Evolutionary conservation across 352 stramenopile genomes (phyloP).

Genomic region (Pythium insidiosum): DNA sequence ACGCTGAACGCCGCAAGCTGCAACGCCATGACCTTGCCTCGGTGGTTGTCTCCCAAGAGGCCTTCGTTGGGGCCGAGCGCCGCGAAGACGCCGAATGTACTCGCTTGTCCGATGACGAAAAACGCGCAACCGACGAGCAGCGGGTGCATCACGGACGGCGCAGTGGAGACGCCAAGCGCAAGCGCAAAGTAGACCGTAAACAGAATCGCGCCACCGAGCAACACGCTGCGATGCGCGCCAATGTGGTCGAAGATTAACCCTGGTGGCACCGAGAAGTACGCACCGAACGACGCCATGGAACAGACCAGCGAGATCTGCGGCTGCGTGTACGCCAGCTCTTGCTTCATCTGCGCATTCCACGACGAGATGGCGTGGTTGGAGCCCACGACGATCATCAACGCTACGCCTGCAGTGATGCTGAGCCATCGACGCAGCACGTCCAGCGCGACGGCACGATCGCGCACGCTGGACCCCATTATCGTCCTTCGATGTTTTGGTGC

Average conservation of each 20-base stretch:
- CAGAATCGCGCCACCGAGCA: slow-evolving; percentile 32
- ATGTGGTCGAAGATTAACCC: slow-evolving; percentile 66
- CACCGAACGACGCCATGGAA: slow-evolving; percentile 72
- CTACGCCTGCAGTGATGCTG: slow-evolving; percentile 41
- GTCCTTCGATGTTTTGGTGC: no score
- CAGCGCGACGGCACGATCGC: no score
- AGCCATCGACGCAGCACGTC: slow-evolving; percentile 21
- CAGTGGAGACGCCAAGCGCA: slow-evolving; percentile 21
- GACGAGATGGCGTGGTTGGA: slow-evolving; percentile 74
- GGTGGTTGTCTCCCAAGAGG: slow-evolving; percentile 50
- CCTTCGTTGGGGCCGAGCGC: slow-evolving; percentile 68
- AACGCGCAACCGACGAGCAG: slow-evolving; percentile 48
- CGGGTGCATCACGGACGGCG: slow-evolving; percentile 29
- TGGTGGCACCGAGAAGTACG: slow-evolving; percentile 64
- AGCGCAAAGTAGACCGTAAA: slow-evolving; percentile 35
- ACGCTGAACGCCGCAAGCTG: slow-evolving; percentile 59
- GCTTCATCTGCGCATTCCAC: slow-evolving; percentile 67
- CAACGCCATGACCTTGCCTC: slow-evolving; percentile 66
- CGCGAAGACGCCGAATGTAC: slow-evolving; percentile 66
- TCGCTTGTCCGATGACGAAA: slow-evolving; percentile 41
- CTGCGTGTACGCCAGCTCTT: slow-evolving; percentile 52
- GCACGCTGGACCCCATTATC: no score
- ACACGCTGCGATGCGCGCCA: slow-evolving; percentile 43
- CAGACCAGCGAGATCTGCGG: slow-evolving; percentile 67
- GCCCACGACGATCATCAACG: slow-evolving; percentile 52